These are phyloP conservation scores for Phallus indusiatus DNA, from an alignment of 768 basidiomycete genomes.

Conservation along the genomic window DNA sequence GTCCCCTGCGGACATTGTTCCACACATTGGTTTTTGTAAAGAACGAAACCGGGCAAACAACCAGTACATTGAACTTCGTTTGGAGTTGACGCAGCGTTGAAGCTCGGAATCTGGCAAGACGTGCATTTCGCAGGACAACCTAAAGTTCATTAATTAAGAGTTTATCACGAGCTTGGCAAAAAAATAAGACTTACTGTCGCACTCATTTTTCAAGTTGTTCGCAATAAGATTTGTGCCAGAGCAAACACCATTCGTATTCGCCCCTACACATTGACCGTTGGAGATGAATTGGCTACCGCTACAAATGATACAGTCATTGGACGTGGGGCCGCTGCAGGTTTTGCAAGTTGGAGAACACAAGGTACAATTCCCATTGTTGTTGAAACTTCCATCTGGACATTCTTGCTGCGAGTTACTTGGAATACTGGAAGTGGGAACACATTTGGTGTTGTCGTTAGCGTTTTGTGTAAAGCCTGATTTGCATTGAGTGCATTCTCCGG, in stretches of 20 bases:
- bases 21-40: slow-evolving; percentile 64
- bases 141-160: slow-evolving; percentile 21
- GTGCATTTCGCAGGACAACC: slow-evolving; percentile 81
- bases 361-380: slow-evolving; percentile 40
- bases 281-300: slow-evolving; percentile 49
- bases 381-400: slow-evolving; percentile 63
- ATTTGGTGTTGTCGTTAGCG: slow-evolving; percentile 56
- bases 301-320: slow-evolving; percentile 66
- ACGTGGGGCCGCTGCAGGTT: slow-evolving; percentile 60
- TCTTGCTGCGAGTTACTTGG: slow-evolving; percentile 27
- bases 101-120: slow-evolving; percentile 63
- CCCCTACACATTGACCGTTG: slow-evolving; percentile 61
- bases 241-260: slow-evolving; percentile 64
- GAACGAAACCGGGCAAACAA: slow-evolving; percentile 68
- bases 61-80: slow-evolving; percentile 62
- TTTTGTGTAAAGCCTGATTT: slow-evolving; percentile 59
- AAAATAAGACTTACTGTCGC: slow-evolving; percentile 54
- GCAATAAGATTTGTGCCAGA: slow-evolving; percentile 59
- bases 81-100: slow-evolving; percentile 57
- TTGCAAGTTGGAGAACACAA: slow-evolving; percentile 56
- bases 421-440: slow-evolving; percentile 39
- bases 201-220: slow-evolving; percentile 75
- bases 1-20: slow-evolving; percentile 62
- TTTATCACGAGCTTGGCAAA: neutral
- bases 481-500: slow-evolving; percentile 67